Evolutionary conservation across 768 basidiomycete genomes (phyloP), one percentile per base, ranked within the genome.

Genomic region (Lactarius hengduanensis): DNA sequence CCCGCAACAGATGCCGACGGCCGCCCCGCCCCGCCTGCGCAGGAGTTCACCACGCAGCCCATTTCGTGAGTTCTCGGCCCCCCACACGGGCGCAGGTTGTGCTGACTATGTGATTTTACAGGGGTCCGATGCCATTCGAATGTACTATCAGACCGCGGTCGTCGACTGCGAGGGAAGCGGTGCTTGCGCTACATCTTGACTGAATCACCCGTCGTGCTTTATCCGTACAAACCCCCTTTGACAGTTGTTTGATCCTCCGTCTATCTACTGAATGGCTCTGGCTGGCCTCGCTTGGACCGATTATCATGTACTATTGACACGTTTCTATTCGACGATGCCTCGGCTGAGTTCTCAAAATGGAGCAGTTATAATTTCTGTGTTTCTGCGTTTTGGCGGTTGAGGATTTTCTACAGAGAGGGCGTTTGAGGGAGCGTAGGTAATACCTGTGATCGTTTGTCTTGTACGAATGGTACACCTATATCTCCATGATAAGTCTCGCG

Each of bases 111-210:
- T 4, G 10, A 15, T 26, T 53, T 53, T 53, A 13, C 56, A 67
- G 66, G 28, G 61, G 56, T 16, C 66, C 66, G 30, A 34, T 59
- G 9, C 62, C 66, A 18, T 67, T 67, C 43, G 30, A 63, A 26
- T 67, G 66, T 34, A 59, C 30, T 2, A 67, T 67, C 36, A 57
- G 28, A 54, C 57, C 66, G 38, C 57, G 66, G 32, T 54, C 59
- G 53, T 18, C 64, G 16, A n/a, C 34, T 20, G 15, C 7, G 47
- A 57, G 43, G 40, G 65, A 63, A 55, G n/a, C 56, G 10, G 47
- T 56, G 7, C 59, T 65, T 20, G 55, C 43, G 11, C 55, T 65
- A 28, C 54, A 57, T 30, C 54, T 57, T 30, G 64, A 61, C 22
- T 65, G 59, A 64, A 28, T 26, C 26, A 3, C 22, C 43, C 20